phyloP scores from a whole-genome alignment of 352 stramenopile genomes.

The Globisporangium heterothallicum region DNA sequence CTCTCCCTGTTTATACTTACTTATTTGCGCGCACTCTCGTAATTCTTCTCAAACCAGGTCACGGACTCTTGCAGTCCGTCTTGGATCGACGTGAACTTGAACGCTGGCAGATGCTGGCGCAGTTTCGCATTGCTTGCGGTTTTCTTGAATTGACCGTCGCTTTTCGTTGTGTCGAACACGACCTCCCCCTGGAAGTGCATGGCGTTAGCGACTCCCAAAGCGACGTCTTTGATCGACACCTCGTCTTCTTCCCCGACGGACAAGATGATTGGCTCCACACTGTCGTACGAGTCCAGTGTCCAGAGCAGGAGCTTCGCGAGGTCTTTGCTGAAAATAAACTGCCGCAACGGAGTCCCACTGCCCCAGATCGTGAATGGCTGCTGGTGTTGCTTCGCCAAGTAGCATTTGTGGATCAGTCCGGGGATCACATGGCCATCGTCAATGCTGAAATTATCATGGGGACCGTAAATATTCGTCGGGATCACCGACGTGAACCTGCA shows the following conservation, averaged over 20 bases:
- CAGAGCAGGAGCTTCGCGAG: constrained; percentile 93
- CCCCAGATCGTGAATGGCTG: constrained; percentile 94
- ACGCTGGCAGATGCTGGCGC: constrained; percentile 76
- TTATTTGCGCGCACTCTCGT: constrained; percentile 41
- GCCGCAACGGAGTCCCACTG: constrained; percentile 90
- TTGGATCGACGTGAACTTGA: constrained; percentile 93
- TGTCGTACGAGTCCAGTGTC: constrained; percentile 60
- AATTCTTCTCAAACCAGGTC: constrained; percentile 49
- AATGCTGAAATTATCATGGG: constrained; percentile 98
- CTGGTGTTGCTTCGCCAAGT: constrained; percentile 90
- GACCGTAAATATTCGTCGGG: constrained; percentile 99
- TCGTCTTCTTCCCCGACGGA: constrained; percentile 93
- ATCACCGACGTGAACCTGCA: constrained; percentile 99
- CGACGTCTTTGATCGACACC: constrained; percentile 94
- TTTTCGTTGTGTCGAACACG: constrained; percentile 91
- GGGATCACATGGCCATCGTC: constrained; percentile 97
- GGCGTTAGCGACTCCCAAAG: constrained; percentile 58
- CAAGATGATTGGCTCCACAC: constrained; percentile 95
- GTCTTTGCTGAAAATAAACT: constrained; percentile 98
- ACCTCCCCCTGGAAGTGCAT: constrained; percentile 85
- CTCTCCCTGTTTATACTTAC: too few species aligned
- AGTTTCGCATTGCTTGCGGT: constrained; percentile 97
- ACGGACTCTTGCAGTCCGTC: constrained; percentile 66
- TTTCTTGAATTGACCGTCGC: constrained; percentile 99
- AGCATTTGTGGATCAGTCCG: constrained; percentile 98